Evolutionary conservation across 768 basidiomycete species (phyloP).

Genomic region (Boletales sp.): DNA sequence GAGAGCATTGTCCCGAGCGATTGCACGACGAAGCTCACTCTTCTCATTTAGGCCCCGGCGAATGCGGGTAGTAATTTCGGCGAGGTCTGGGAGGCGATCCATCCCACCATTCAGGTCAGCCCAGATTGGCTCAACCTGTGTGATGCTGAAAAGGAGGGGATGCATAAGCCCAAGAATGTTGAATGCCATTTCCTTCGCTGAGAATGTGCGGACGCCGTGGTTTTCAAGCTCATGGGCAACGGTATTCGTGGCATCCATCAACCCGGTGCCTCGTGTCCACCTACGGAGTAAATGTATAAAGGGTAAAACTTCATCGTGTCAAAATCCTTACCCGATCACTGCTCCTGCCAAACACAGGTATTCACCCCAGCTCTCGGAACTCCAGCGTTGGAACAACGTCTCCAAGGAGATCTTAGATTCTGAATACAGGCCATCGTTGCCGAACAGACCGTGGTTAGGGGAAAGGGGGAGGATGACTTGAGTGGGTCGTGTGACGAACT

Average conservation of each 20-base stretch:
- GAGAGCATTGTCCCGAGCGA: slow-evolving; percentile 90
- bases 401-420: slow-evolving; percentile 98
- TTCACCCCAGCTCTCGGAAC: slow-evolving; percentile 98
- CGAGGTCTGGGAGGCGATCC: slow-evolving; percentile 94
- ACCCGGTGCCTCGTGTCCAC: slow-evolving; percentile 97
- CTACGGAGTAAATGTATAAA: slow-evolving; percentile 35
- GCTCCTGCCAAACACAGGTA: slow-evolving; percentile 97
- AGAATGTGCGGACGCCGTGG: slow-evolving; percentile 95
- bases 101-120: slow-evolving; percentile 98
- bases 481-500: slow-evolving; percentile 96
- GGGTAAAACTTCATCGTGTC: slow-evolving; percentile 5
- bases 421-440: slow-evolving; percentile 96
- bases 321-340: slow-evolving; percentile 79
- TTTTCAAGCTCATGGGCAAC: slow-evolving; percentile 92
- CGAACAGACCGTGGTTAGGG: slow-evolving; percentile 97
- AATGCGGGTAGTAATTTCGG: slow-evolving; percentile 86
- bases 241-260: slow-evolving; percentile 94
- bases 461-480: slow-evolving; percentile 98
- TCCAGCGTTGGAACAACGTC: slow-evolving; percentile 98
- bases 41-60: slow-evolving; percentile 78
- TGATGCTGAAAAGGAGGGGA: slow-evolving; percentile 97
- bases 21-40: slow-evolving; percentile 89
- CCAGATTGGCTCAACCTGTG: slow-evolving; percentile 99
- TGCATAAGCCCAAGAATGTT: slow-evolving; percentile 99
- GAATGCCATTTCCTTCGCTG: slow-evolving; percentile 99